phyloP scores from a whole-genome alignment of 371 early-diverging fungal species.

The Apophysomyces trapeziformis region DNA sequence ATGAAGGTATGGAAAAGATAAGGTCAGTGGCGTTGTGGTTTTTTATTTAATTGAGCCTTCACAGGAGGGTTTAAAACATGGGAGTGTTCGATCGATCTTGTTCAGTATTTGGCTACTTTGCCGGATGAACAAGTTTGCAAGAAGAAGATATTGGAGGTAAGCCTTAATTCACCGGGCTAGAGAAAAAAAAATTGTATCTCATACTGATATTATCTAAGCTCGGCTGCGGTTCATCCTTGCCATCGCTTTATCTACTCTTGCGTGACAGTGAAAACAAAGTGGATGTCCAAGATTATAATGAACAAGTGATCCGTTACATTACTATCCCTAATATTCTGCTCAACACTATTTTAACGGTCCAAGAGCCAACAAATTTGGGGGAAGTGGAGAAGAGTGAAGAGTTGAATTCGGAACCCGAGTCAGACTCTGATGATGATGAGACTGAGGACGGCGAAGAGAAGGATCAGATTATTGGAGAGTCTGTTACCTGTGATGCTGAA shows the following conservation, averaged over 20 bases:
- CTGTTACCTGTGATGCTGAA: conserved; percentile 51
- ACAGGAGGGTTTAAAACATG: conserved; percentile 91
- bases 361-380: conserved; percentile 28
- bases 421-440: conserved; percentile 31
- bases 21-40: background rate
- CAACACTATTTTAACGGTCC: conserved; percentile 63
- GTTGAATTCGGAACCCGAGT: conserved; percentile 15
- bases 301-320: conserved; percentile 82
- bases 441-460: conserved; percentile 61
- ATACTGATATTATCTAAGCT: conserved; percentile 50
- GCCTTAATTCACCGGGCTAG: background rate
- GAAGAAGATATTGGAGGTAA: conserved; percentile 71
- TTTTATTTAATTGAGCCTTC: background rate
- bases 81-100: conserved; percentile 92
- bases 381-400: conserved; percentile 28
- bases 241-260: conserved; percentile 76
- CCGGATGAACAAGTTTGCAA: conserved; percentile 43
- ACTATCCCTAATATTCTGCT: conserved; percentile 91
- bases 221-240: conserved; percentile 92
- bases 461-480: conserved; percentile 48
- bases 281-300: conserved; percentile 93
- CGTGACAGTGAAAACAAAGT: conserved; percentile 58
- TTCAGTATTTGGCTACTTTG: conserved; percentile 62
- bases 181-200: no score
- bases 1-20: conserved; percentile 66